A percentile compares a stretch with the other conserved stretches of the same genome.
These are phyloP conservation scores for Delonix regia DNA, from an alignment of 306 rosid genomes.

Conservation along the genomic window DNA sequence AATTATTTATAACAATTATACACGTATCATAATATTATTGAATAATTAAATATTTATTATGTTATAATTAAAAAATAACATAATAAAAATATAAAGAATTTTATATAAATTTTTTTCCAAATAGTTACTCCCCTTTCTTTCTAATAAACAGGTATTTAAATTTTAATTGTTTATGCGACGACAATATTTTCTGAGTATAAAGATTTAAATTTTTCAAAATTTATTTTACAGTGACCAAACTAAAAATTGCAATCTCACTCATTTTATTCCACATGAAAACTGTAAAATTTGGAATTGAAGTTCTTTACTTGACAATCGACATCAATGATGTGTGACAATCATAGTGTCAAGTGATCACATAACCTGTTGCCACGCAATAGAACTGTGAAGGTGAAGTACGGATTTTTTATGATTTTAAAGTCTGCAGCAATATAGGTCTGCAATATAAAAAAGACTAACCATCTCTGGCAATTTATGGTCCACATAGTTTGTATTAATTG, in stretches of 20 bases:
- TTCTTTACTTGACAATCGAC: neutral
- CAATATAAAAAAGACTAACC: neutral
- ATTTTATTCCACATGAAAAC: neutral
- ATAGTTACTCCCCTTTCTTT: neutral
- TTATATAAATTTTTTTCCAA: too few species aligned
- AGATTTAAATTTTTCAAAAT: neutral
- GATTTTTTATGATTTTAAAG: conserved; percentile 9
- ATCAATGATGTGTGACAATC: neutral
- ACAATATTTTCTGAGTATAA: neutral
- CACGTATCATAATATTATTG: too few species aligned
- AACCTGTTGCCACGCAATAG: neutral
- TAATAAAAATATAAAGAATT: too few species aligned
- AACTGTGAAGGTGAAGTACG: neutral
- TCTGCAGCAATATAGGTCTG: conserved; percentile 26
- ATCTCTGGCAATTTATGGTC: conserved; percentile 10
- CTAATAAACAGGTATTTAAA: neutral
- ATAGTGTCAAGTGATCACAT: neutral
- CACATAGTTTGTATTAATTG: neutral
- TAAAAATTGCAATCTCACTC: neutral
- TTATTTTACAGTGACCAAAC: neutral
- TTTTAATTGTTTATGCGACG: too few species aligned
- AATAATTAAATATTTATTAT: too few species aligned
- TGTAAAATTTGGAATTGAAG: neutral
- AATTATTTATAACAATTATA: too few species aligned
- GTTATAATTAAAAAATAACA: too few species aligned